These are phyloP conservation scores for Bipolaris bicolor DNA, from an alignment of 2,329 filamentous ascomycete genomes.

Conservation along the genomic window DNA sequence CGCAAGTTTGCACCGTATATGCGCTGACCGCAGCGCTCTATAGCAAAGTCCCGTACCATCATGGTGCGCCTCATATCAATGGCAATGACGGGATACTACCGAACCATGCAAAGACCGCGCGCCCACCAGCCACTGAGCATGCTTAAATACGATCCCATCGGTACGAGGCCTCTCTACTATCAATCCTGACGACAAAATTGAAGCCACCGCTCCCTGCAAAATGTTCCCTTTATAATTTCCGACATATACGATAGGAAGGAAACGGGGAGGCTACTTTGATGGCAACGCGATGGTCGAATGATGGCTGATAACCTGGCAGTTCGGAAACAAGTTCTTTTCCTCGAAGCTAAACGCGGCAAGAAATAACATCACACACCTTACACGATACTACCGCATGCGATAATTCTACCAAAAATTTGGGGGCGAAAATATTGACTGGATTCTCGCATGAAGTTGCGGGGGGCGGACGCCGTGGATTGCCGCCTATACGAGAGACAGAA, in stretches of 20 bases:
- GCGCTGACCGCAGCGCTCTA: slow-evolving; percentile 23
- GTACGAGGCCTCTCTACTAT: slow-evolving; percentile 58
- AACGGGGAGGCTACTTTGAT: not conserved
- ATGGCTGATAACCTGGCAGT: slow-evolving; percentile 61
- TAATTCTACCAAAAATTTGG: not conserved
- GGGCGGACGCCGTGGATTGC: not conserved
- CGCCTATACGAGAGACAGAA: not conserved
- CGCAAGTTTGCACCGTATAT: not conserved
- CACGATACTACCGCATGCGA: slow-evolving; percentile 5
- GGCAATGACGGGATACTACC: slow-evolving; percentile 98
- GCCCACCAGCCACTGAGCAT: slow-evolving; percentile 86
- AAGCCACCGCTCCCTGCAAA: not conserved
- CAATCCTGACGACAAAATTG: not conserved
- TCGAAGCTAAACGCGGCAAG: slow-evolving; percentile 86
- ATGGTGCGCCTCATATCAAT: slow-evolving; percentile 95
- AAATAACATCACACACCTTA: slow-evolving; percentile 33
- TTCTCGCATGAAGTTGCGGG: not conserved
- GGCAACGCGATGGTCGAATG: not conserved
- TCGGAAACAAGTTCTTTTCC: slow-evolving; percentile 92
- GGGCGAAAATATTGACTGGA: not conserved
- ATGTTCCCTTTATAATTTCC: too few species aligned
- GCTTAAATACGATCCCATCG: slow-evolving; percentile 98
- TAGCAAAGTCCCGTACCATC: slow-evolving; percentile 90
- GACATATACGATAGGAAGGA: too few species aligned
- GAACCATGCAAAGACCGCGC: slow-evolving; percentile 84